Evolutionary conservation across 257 asterid species (phyloP), one percentile per base, ranked within the genome.

Genomic region (Primulina eburnea): DNA sequence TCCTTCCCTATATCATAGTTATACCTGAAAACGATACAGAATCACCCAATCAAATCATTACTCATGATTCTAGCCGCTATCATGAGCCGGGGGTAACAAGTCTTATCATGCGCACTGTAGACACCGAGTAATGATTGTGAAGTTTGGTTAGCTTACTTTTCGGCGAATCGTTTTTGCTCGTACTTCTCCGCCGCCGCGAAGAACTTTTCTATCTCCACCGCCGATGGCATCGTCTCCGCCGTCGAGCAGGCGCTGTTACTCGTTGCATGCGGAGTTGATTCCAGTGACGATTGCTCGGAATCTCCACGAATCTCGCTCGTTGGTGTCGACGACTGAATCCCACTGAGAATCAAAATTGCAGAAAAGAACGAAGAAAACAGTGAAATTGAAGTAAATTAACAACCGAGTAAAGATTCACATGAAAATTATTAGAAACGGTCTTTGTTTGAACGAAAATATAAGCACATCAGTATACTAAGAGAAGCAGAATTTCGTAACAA

Each of bases 121-220:
- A 62, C 12, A n/a, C 52, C 6, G n/a, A n/a, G 30, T 28, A 28
- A 28, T 28, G 30, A 28, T 28, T 28, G 0, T 28, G 30, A 28
- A 28, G 30, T 28, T 28, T 28, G 30, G 30, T 28, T 28, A 2
- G 67, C 88, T 78, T 68, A 83, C 88, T 78, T 81, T 68, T 83
- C 84, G 14, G 65, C 61, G 35, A 83, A 83, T 20, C 69, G 72
- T 74, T 76, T 61, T 52, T 73, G 80, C 65, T 74, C 71, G 52
- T 37, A 57, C 76, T 78, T 78, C 72, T 81, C 88, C n/a, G 77
- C 75, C 26, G n/a, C 73, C n/a, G 85, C 3, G 70, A 83, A 83
- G 69, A 83, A 81, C 63, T 81, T 84, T 62, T 81, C 84, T 28
- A 83, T 62, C 72, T 83, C 85, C 18, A 59, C 79, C 26, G 47